Percentiles rank a stretch among this genome's conserved stretches.
Conservation (phyloP, 331 rosid species). For the Arachis monticola region DNA sequence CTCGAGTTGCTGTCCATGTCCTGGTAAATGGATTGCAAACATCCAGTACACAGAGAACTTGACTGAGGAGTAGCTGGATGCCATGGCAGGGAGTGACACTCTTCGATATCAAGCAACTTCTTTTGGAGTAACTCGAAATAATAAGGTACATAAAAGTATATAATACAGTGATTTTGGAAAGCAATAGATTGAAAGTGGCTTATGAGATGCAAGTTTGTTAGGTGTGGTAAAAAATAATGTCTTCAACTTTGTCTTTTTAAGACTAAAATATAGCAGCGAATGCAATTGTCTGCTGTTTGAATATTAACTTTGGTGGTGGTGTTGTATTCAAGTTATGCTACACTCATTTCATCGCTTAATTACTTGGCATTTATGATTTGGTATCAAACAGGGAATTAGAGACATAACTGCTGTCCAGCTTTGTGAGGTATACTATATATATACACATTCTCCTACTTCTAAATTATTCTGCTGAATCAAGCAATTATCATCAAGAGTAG, state of each 20-base stretch:
- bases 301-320: constrained; percentile 20
- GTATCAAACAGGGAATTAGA: no score
- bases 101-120: constrained; percentile 95
- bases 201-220: constrained; percentile 1
- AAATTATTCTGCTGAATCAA: no score
- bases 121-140: constrained; percentile 89
- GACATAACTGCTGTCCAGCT: no score
- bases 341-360: no score
- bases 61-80: constrained; percentile 96
- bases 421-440: no score
- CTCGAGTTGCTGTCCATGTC: no score
- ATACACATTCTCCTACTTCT: no score
- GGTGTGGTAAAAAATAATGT: not conserved
- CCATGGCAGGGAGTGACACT: constrained; percentile 99
- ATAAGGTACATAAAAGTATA: constrained; percentile 63
- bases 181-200: constrained; percentile 23
- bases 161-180: not conserved
- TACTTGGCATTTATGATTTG: no score
- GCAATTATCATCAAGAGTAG: no score
- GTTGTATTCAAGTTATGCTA: not conserved
- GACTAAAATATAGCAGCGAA: not conserved
- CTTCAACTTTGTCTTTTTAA: not conserved
- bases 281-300: constrained; percentile 5
- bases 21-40: constrained; percentile 52
- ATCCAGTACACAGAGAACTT: constrained; percentile 96